These are phyloP conservation scores for Aschersonia sp. DNA, from an alignment of 2,329 filamentous ascomycete species.

Conservation along the genomic window DNA sequence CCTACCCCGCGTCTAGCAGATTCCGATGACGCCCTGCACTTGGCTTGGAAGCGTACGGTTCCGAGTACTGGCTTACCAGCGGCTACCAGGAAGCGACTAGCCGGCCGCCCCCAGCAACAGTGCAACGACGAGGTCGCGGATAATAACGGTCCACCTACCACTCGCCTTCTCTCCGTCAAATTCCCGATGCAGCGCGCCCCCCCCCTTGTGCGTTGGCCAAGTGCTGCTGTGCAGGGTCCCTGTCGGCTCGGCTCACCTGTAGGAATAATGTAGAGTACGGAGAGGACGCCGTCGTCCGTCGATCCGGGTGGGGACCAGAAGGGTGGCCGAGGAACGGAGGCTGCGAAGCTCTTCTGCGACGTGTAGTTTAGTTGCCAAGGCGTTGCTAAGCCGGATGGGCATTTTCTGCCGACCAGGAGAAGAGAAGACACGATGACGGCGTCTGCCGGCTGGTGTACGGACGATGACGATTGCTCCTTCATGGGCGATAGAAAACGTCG, in stretches of 20 bases:
- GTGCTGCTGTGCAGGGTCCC: too few relatives aligned
- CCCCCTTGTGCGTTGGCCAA: too few relatives aligned
- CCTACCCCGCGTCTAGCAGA: slow-evolving; percentile 1
- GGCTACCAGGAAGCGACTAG: neutral
- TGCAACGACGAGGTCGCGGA: neutral
- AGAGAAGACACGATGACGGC: too few relatives aligned
- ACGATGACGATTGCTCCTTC: too few relatives aligned
- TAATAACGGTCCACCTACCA: neutral
- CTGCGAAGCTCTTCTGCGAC: neutral
- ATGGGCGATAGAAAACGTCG: too few relatives aligned
- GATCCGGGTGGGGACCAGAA: slow-evolving; percentile 18
- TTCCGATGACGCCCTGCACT: slow-evolving; percentile 1
- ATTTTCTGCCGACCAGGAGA: too few relatives aligned
- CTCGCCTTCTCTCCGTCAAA: too few relatives aligned
- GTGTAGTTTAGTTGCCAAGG: neutral
- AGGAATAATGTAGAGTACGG: too few relatives aligned
- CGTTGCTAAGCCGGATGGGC: neutral
- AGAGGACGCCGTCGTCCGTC: slow-evolving; percentile 10
- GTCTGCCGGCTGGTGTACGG: too few relatives aligned
- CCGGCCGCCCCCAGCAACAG: neutral
- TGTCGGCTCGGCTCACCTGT: too few relatives aligned
- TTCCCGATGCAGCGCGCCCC: too few relatives aligned
- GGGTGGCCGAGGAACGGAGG: slow-evolving; percentile 14
- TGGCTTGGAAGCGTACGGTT: neutral
- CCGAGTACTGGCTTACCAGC: neutral